Evolutionary conservation across 768 basidiomycete genomes (phyloP), one percentile per base, ranked within the genome.

Genomic region (Hydnomerulius pinastri): DNA sequence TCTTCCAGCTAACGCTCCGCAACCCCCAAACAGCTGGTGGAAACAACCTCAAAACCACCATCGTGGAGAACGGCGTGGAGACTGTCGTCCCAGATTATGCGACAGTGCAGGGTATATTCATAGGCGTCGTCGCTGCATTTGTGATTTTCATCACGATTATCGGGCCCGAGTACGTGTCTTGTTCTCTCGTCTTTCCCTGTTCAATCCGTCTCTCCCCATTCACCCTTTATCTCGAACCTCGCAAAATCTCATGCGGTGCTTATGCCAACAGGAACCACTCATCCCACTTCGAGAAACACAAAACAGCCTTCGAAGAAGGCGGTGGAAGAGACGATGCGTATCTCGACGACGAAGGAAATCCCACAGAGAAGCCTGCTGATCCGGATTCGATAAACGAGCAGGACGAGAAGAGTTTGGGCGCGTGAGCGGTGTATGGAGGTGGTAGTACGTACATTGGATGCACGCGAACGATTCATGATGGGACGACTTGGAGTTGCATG

Each of bases 251-350:
- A 23, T 32, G 13, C 23, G 15, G 8, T 15, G 46, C 32, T 2
- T 45, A 27, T 11, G 15, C n/a, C 4, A 20, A n/a, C 49, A 85
- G 83, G 63, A 83, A 87, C 51, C 87, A 88, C 58, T 81, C 85
- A 8, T 75, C 82, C 9, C 90, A 88, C 70, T 98, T 96, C 62
- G 94, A 98, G 73, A 79, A 87, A 54, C 78, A 83, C 60, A 87
- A 85, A 67, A 66, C 84, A 2, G 92, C 90, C 1, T 88, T 87
- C 69, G 87, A 94, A 62, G 77, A 85, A 53, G 90, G 90, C 48
- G 88, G 66, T 1, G 80, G 80, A 25, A 75, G 67, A 20, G 72
- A 75, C 28, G 83, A 82, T 27, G 73, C 73, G 20, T 64, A 65
- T 3, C 53, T 71, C 17, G 66, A 69, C 2, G 61, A 62, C 0